Percentiles rank a stretch among this genome's conserved stretches.
These are phyloP conservation scores for Phoma sp. DNA, from an alignment of 2,329 filamentous ascomycete species.

Conservation along the genomic window DNA sequence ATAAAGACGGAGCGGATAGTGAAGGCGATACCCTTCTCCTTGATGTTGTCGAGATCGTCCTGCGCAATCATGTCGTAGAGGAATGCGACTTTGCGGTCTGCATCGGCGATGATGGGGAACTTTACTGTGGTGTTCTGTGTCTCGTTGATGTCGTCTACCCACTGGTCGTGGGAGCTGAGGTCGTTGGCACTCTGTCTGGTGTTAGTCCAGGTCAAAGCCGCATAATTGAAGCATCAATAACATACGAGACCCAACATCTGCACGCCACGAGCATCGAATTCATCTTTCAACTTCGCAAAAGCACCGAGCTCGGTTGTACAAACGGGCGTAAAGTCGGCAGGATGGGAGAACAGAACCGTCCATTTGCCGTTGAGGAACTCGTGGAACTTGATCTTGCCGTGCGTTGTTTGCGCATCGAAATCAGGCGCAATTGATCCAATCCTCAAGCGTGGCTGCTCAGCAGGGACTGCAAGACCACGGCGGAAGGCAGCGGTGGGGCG, in stretches of 20 bases:
- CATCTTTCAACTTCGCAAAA: conserved; percentile 85
- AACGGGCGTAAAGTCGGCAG: conserved; percentile 88
- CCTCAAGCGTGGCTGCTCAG: conserved; percentile 52
- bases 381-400: conserved; percentile 69
- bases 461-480: conserved; percentile 46
- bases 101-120: conserved; percentile 60
- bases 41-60: conserved; percentile 63
- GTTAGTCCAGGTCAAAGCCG: conserved; percentile 1
- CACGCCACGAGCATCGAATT: conserved; percentile 84
- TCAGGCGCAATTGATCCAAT: conserved; percentile 67
- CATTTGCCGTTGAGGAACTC: conserved; percentile 79
- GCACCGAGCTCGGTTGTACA: conserved; percentile 96
- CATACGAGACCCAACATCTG: conserved; percentile 84
- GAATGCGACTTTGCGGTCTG: conserved; percentile 56
- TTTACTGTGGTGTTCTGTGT: conserved; percentile 52
- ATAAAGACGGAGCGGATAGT: conserved; percentile 95
- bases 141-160: conserved; percentile 78
- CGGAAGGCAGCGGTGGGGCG: conserved; percentile 43
- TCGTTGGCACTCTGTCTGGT: conserved; percentile 72
- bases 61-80: conserved; percentile 60
- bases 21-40: conserved; percentile 72
- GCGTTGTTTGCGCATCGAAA: conserved; percentile 82
- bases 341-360: conserved; percentile 85
- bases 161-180: conserved; percentile 80
- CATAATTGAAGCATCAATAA: not conserved